Evolutionary conservation across 2,329 filamentous ascomycete genomes (phyloP).

Genomic region (Thelonectria olida): DNA sequence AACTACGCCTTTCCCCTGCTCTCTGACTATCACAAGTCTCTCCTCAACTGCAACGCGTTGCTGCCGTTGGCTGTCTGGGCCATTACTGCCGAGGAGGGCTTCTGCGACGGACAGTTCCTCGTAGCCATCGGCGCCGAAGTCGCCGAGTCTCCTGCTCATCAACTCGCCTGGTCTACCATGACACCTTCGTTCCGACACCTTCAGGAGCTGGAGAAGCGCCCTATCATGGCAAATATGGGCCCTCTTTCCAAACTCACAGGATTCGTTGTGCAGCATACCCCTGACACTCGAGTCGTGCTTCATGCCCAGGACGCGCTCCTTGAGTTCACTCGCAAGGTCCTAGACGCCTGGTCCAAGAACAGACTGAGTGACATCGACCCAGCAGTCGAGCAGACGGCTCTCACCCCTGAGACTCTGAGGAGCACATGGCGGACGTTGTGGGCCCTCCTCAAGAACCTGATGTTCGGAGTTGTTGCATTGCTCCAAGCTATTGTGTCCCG

Average conservation of each 20-base stretch:
- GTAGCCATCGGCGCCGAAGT: slow-evolving; percentile 75
- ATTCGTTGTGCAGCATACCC: slow-evolving; percentile 68
- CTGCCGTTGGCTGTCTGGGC: slow-evolving; percentile 75
- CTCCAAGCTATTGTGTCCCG: slow-evolving; percentile 79
- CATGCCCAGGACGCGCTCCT: slow-evolving; percentile 68
- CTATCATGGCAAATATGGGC: slow-evolving; percentile 73
- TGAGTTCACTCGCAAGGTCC: slow-evolving; percentile 71
- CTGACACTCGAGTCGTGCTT: slow-evolving; percentile 56
- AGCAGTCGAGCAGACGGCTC: slow-evolving; percentile 68
- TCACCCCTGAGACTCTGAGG: slow-evolving; percentile 72
- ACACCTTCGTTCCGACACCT: slow-evolving; percentile 70
- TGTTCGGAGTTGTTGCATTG: slow-evolving; percentile 80
- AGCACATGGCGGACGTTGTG: slow-evolving; percentile 77
- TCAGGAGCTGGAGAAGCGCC: slow-evolving; percentile 65
- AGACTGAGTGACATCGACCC: slow-evolving; percentile 78
- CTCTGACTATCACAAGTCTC: slow-evolving; percentile 64
- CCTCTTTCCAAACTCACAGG: slow-evolving; percentile 72
- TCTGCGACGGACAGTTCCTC: slow-evolving; percentile 80
- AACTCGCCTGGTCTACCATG: slow-evolving; percentile 70
- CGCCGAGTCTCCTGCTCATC: slow-evolving; percentile 50
- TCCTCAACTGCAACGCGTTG: slow-evolving; percentile 73
- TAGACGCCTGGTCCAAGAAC: slow-evolving; percentile 78
- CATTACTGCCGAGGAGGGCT: slow-evolving; percentile 76
- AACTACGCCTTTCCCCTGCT: slow-evolving; percentile 81
- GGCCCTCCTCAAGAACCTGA: slow-evolving; percentile 76